Percentiles rank a stretch among this genome's conserved stretches.
phyloP scores from a whole-genome alignment of 164 flowering plant genomes.

The Kalanchoe fedtschenkoi region DNA sequence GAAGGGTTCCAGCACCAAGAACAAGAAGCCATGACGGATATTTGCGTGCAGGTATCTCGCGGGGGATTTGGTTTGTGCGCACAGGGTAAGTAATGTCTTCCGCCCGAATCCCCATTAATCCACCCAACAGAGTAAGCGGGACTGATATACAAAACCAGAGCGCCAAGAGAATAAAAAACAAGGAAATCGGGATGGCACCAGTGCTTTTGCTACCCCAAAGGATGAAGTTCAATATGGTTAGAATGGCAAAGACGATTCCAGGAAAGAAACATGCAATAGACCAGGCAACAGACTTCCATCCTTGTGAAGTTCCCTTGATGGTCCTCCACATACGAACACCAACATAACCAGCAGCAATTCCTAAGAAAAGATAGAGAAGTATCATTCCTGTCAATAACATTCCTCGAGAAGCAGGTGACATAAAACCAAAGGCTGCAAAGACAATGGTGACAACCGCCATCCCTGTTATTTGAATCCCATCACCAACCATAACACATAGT shows the following conservation, averaged over 20 bases:
- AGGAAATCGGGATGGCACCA: conserved; percentile 3
- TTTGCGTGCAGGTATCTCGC: conserved; percentile 5
- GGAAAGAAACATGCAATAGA: conserved; percentile 3
- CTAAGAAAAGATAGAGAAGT: conserved; percentile 2
- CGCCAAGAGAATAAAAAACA: not conserved
- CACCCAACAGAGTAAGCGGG: conserved; percentile 1
- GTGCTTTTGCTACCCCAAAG: conserved; percentile 5
- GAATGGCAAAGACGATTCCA: conserved; percentile 2
- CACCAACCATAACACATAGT: conserved; percentile 3
- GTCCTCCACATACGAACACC: not conserved
- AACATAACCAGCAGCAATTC: conserved; percentile 2
- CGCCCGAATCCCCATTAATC: not conserved
- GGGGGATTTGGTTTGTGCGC: conserved; percentile 2
- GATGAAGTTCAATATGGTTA: not conserved
- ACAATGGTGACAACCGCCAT: conserved; percentile 4
- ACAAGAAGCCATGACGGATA: conserved; percentile 2
- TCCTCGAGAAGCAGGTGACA: conserved; percentile 4
- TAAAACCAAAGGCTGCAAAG: not conserved
- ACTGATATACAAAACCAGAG: conserved; percentile 6
- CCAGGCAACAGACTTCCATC: conserved; percentile 6
- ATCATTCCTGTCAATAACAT: conserved; percentile 3
- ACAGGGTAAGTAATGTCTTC: conserved; percentile 1
- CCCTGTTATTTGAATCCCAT: conserved; percentile 3
- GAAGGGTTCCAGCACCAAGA: conserved; percentile 3
- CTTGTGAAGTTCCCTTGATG: conserved; percentile 2